A percentile compares a stretch with the other conserved stretches of the same genome.
These are phyloP conservation scores for Penicillium steckii DNA, from an alignment of 495 filamentous ascomycete genomes.

Conservation along the genomic window DNA sequence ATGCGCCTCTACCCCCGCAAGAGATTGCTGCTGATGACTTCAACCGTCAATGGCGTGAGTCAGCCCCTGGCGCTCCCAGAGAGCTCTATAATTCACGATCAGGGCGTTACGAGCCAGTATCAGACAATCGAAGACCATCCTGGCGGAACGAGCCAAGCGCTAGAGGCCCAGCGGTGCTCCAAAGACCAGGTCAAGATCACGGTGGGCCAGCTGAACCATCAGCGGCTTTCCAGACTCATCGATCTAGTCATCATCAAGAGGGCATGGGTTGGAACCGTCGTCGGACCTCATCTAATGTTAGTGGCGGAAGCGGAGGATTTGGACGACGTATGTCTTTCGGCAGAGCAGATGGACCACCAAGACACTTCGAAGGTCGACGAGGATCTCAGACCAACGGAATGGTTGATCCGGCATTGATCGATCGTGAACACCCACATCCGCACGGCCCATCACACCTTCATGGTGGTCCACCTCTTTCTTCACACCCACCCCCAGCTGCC, in stretches of 20 bases:
- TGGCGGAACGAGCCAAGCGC: conserved; percentile 63
- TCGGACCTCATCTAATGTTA: conserved; percentile 91
- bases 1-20: conserved; percentile 53
- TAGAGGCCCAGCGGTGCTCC: conserved; percentile 76
- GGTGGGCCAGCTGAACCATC: conserved; percentile 84
- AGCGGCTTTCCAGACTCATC: conserved; percentile 82
- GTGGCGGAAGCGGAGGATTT: conserved; percentile 79
- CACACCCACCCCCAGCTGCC: conserved; percentile 48
- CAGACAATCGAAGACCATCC: conserved; percentile 68
- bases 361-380: conserved; percentile 45
- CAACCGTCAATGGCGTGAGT: conserved; percentile 80
- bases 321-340: conserved; percentile 57
- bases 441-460: conserved; percentile 31
- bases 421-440: conserved; percentile 22
- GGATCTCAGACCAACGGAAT: conserved; percentile 46
- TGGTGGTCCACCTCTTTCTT: conserved; percentile 39
- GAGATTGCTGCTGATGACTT: conserved; percentile 96
- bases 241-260: conserved; percentile 62
- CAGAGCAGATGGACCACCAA: conserved; percentile 44
- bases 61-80: conserved; percentile 57
- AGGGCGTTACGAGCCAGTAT: conserved; percentile 88
- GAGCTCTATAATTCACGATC: conserved; percentile 94
- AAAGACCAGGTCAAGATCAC: conserved; percentile 58
- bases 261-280: conserved; percentile 68
- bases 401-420: conserved; percentile 29